Evolutionary conservation across 768 basidiomycete genomes (phyloP).

Genomic region (Pleurotus sapidus): DNA sequence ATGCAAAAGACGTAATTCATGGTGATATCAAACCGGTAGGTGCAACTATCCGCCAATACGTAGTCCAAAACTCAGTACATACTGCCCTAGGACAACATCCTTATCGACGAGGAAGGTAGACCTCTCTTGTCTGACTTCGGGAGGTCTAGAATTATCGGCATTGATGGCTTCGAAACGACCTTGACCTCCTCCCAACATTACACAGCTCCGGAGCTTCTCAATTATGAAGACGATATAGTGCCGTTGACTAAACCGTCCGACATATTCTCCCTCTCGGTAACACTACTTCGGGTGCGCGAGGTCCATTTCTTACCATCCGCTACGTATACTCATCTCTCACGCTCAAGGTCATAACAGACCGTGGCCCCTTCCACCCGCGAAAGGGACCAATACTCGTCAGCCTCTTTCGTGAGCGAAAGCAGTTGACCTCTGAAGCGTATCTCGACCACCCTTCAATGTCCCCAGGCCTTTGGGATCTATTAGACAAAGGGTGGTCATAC

Average conservation of each 20-base stretch:
- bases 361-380: neutral
- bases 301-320: neutral
- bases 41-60: neutral
- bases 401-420: neutral
- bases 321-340: neutral
- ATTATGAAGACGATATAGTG: neutral
- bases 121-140: constrained; percentile 19
- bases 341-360: neutral
- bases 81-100: constrained; percentile 10
- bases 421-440: neutral
- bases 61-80: neutral
- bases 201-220: constrained; percentile 16
- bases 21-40: constrained; percentile 18
- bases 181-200: constrained; percentile 11
- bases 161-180: constrained; percentile 13
- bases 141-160: constrained; percentile 13
- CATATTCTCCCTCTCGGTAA: neutral
- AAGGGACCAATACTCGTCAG: neutral
- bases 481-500: neutral
- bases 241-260: neutral
- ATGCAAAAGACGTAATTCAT: constrained; percentile 13
- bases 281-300: neutral
- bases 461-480: neutral
- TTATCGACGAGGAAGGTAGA: constrained; percentile 12
- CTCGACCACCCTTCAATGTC: neutral